Conservation (phyloP, 2,329 filamentous ascomycete species). For the Nemania sp. region DNA sequence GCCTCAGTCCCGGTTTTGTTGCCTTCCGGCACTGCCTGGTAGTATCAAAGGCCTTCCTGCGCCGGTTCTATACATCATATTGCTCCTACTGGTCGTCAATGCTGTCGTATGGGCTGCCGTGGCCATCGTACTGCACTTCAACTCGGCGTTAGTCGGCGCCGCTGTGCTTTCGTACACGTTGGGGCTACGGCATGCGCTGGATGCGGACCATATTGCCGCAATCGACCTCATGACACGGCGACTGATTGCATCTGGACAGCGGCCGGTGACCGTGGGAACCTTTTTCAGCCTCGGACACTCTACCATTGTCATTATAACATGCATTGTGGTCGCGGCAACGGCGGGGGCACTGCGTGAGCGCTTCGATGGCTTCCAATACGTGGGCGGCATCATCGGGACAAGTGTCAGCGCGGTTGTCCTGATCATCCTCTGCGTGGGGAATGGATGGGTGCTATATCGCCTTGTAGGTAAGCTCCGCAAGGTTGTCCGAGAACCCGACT, state of each 20-base stretch:
- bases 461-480: constrained; percentile 70
- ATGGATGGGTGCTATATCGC: constrained; percentile 82
- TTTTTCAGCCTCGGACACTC: constrained; percentile 95
- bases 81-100: constrained; percentile 56
- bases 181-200: constrained; percentile 90
- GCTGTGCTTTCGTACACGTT: constrained; percentile 86
- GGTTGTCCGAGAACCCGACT: constrained; percentile 55
- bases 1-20: constrained; percentile 8
- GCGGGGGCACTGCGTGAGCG: constrained; percentile 79
- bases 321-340: constrained; percentile 88
- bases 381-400: constrained; percentile 89
- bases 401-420: constrained; percentile 84
- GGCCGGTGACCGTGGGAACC: constrained; percentile 88
- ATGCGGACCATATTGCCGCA: constrained; percentile 86
- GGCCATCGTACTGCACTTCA: constrained; percentile 57
- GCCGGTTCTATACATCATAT: constrained; percentile 53
- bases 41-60: constrained; percentile 38
- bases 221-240: constrained; percentile 95
- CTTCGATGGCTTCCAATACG: constrained; percentile 77
- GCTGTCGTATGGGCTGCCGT: constrained; percentile 58
- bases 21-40: constrained; percentile 22
- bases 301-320: constrained; percentile 89
- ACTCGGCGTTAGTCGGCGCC: constrained; percentile 71
- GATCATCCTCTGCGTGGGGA: constrained; percentile 80
- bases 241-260: constrained; percentile 81